phyloP scores from a whole-genome alignment of 768 basidiomycete species.

The Lenzites betulinus region DNA sequence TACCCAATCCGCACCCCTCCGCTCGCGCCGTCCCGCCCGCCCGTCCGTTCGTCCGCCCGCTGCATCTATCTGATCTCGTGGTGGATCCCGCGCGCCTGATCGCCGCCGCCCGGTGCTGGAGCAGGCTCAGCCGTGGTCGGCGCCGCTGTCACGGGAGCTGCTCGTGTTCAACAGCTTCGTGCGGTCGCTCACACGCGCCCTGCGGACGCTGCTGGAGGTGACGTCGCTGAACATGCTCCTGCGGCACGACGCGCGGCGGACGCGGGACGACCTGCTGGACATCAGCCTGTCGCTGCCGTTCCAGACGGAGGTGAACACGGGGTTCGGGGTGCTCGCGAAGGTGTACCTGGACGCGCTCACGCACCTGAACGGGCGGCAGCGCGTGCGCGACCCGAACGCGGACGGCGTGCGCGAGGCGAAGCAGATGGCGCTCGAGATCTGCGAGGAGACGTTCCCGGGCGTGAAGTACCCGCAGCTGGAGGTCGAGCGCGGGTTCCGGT shows the following conservation, averaged over 20 bases:
- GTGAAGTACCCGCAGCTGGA: constrained; percentile 86
- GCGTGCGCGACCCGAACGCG: constrained; percentile 75
- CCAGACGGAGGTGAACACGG: constrained; percentile 96
- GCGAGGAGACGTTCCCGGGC: constrained; percentile 92
- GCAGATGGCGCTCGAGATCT: constrained; percentile 83
- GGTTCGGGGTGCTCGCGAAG: constrained; percentile 96
- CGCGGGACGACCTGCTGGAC: constrained; percentile 90
- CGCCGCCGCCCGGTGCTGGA: constrained; percentile 12
- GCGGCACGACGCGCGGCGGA: constrained; percentile 81
- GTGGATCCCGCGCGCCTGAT: constrained; percentile 8
- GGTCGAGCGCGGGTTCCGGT: constrained; percentile 95
- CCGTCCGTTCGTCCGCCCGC: neutral
- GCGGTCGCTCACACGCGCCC: constrained; percentile 84
- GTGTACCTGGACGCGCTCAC: constrained; percentile 94
- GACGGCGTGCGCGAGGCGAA: constrained; percentile 84
- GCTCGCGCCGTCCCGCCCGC: constrained; percentile 4
- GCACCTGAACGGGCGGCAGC: constrained; percentile 77
- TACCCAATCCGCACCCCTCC: neutral
- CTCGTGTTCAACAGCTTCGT: constrained; percentile 99
- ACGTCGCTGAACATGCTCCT: constrained; percentile 92
- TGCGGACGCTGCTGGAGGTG: constrained; percentile 89
- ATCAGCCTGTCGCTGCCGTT: constrained; percentile 91
- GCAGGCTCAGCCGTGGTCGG: constrained; percentile 90
- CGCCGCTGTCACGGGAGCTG: constrained; percentile 93
- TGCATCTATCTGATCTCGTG: constrained; percentile 15